Percentiles rank a stretch among this genome's conserved stretches.
Evolutionary conservation across 2,329 filamentous ascomycete species (phyloP).

Genomic region (Sporothrix dimorphospora): DNA sequence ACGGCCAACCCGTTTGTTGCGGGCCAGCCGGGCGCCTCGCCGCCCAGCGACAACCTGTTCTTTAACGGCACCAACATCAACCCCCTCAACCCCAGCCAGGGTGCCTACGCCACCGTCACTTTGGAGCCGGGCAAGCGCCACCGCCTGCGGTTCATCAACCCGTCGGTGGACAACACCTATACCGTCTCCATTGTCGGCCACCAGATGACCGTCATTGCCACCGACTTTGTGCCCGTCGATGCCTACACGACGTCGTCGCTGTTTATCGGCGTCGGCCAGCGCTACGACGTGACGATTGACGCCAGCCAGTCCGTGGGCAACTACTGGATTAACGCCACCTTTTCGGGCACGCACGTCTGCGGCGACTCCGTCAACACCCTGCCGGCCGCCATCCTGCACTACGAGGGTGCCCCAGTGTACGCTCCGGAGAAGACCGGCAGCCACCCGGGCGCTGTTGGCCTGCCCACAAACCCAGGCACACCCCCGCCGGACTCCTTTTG

Average conservation of each 20-base stretch:
- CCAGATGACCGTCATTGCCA: slow-evolving; percentile 53
- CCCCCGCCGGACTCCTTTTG: slow-evolving; percentile 33
- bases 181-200: slow-evolving; percentile 55
- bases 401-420: slow-evolving; percentile 39
- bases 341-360: slow-evolving; percentile 32
- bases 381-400: slow-evolving; percentile 47
- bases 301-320: slow-evolving; percentile 42
- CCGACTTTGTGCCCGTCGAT: slow-evolving; percentile 55
- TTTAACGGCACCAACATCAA: slow-evolving; percentile 50
- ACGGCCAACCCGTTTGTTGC: slow-evolving; percentile 32
- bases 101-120: slow-evolving; percentile 41
- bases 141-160: slow-evolving; percentile 55
- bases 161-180: slow-evolving; percentile 53
- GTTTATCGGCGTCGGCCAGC: slow-evolving; percentile 52
- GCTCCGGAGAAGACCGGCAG: neutral
- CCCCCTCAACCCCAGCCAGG: slow-evolving; percentile 33
- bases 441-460: slow-evolving; percentile 25
- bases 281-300: slow-evolving; percentile 52
- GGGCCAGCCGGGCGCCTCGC: slow-evolving; percentile 32
- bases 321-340: slow-evolving; percentile 37
- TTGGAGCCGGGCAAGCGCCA: slow-evolving; percentile 51
- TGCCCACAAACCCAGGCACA: slow-evolving; percentile 40
- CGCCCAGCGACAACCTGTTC: slow-evolving; percentile 46
- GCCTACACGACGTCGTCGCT: slow-evolving; percentile 55
- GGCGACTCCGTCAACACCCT: slow-evolving; percentile 34